Base-by-base conservation (phyloP, 1,139 yeast genomes). In the Hemisphaericaspora xylofermentans region DNA sequence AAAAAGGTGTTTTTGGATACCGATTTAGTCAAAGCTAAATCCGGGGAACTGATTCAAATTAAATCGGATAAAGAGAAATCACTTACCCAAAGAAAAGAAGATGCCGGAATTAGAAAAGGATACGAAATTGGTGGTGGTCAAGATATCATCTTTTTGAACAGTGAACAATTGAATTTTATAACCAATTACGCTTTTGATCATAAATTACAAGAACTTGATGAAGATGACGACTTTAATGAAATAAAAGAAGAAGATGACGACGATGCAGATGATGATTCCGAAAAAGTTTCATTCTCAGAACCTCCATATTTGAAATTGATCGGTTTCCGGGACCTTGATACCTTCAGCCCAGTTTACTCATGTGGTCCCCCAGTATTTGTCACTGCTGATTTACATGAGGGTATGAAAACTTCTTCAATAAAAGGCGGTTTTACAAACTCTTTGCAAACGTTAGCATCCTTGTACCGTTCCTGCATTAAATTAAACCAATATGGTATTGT, bases 401-500 rank as follows among this genome's bases (percentile, higher is more conserved):
- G 76, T 1, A 35, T 60, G 22, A 54, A 45, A 18, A 45, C 61
- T 2, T 37, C 54, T 3, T 46, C 58, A 1, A 42, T 50, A n/a
- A 50, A 48, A 3, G 63, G 65, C 3, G 75, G 75, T 0, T 78
- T 68, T 47, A 63, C 71, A 15, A 86, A 91, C 14, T 87, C 96
- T 0, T 68, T 73, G 17, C 64, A 78, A 28, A 83, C 94, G 0
- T 78, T 89, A 54, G 71, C 86, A 1, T 74, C 91, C 0, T 64
- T 93, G 7, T 86, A 80, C 54, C 80, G 78, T 40, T 74, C 84
- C 2, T 66, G 94, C 61, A 56, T 66, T 3, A 69, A 69, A 39
- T 66, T 75, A 38, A 54, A 69, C 3, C 78, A 77, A 53, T 81
- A 76, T 51, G 94, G 87, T 0, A 62, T 93, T 8, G 75, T 85